These are phyloP conservation scores for Xylaria arbuscula DNA, from an alignment of 2,329 filamentous ascomycete genomes.

Conservation along the genomic window DNA sequence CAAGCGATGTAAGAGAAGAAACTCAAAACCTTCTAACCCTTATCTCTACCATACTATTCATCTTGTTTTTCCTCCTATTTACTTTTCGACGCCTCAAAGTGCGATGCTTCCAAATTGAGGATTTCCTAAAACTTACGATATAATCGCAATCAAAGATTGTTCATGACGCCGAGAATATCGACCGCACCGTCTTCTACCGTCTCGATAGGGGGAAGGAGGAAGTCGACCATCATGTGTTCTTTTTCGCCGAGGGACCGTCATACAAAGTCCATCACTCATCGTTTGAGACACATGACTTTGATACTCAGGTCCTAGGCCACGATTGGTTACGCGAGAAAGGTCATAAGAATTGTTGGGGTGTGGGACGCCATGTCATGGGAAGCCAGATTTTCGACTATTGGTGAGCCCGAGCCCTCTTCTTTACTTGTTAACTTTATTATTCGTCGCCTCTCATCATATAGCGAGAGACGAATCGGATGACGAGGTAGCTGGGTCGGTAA, in stretches of 20 bases:
- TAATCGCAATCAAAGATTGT: constrained; percentile 47
- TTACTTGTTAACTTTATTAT: neutral
- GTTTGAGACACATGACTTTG: constrained; percentile 78
- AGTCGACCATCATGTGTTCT: constrained; percentile 65
- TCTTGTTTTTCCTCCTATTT: neutral
- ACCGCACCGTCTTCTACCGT: constrained; percentile 60
- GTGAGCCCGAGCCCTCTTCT: constrained; percentile 56
- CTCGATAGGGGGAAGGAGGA: constrained; percentile 57
- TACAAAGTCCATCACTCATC: constrained; percentile 73
- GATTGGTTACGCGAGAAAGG: constrained; percentile 73
- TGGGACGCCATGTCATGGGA: constrained; percentile 76
- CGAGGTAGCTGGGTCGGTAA: neutral
- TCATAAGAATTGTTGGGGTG: constrained; percentile 75
- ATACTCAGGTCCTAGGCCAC: constrained; percentile 76
- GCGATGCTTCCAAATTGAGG: neutral
- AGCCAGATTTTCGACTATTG: constrained; percentile 80
- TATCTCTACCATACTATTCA: neutral
- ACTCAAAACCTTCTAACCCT: too few relatives aligned
- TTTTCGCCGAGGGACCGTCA: constrained; percentile 59
- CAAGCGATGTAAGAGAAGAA: constrained; percentile 57
- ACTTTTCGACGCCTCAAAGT: neutral
- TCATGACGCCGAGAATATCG: constrained; percentile 53
- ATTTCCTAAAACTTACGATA: constrained; percentile 7
- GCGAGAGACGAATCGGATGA: neutral
- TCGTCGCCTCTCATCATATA: neutral